Evolutionary conservation across 129 eudicot species (phyloP).

Genomic region (Silybum marianum): DNA sequence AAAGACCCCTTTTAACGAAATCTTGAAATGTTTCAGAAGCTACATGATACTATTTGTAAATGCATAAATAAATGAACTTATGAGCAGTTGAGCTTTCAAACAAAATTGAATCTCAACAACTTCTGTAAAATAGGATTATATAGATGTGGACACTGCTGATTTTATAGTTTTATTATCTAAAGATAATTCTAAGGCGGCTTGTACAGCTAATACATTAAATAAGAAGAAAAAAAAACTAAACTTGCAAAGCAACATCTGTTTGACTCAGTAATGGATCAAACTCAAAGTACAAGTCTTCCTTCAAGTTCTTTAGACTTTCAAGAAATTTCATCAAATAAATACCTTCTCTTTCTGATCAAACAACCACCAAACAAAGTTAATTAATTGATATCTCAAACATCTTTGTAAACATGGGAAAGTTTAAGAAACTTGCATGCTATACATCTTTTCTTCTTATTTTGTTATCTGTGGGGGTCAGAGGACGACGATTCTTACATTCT

Average conservation of each 20-base stretch:
- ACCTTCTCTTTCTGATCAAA: slow-evolving; percentile 14
- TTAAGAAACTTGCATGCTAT: slow-evolving; percentile 2
- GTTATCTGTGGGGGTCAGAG: slow-evolving; percentile 32
- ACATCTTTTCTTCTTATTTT: slow-evolving; percentile 24
- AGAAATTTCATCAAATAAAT: slow-evolving; percentile 22
- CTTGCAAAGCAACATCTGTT: slow-evolving; percentile 22
- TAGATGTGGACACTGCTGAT: slow-evolving; percentile 23
- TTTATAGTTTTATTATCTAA: slow-evolving; percentile 4
- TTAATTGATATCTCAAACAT: slow-evolving; percentile 20
- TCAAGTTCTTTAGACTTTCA: background rate
- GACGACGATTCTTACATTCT: slow-evolving; percentile 27
- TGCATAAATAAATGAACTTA: slow-evolving; percentile 17
- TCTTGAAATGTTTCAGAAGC: background rate
- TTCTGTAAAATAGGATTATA: background rate
- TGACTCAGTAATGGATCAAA: slow-evolving; percentile 18
- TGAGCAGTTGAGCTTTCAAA: slow-evolving; percentile 28
- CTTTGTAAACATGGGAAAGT: slow-evolving; percentile 19
- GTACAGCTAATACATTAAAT: slow-evolving; percentile 28
- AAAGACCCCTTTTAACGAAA: background rate
- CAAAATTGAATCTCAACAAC: background rate
- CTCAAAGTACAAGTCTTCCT: slow-evolving; percentile 4
- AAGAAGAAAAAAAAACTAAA: background rate
- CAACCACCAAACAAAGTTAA: background rate
- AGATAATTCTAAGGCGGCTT: slow-evolving; percentile 22
- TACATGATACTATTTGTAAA: background rate